phyloP scores from a whole-genome alignment of 2,329 filamentous ascomycete species.

The Phyllosticta paracitricarpa region DNA sequence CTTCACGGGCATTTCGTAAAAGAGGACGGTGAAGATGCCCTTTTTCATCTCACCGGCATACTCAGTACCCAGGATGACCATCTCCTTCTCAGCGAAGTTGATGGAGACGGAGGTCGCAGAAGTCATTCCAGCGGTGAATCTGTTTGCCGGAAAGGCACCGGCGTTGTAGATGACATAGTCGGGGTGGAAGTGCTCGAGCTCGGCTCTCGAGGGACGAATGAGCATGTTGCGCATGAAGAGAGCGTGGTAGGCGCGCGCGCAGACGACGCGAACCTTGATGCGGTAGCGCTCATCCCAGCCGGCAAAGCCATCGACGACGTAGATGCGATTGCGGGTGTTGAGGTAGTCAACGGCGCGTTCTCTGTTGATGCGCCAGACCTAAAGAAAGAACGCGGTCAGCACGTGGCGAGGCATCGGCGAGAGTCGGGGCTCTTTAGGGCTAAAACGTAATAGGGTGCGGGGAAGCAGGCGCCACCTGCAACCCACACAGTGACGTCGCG shows the following conservation, averaged over 20 bases:
- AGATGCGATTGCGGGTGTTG: conserved; percentile 97
- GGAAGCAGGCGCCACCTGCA: conserved; percentile 17
- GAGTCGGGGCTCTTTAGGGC: neutral
- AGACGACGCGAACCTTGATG: conserved; percentile 95
- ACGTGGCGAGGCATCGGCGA: conserved; percentile 10
- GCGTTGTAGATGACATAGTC: conserved; percentile 99
- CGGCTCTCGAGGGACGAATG: conserved; percentile 81
- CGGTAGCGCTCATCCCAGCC: conserved; percentile 98
- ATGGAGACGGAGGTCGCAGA: conserved; percentile 95
- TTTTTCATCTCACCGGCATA: conserved; percentile 98
- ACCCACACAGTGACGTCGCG: conserved; percentile 20
- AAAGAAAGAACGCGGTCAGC: conserved; percentile 18
- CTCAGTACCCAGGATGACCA: conserved; percentile 98
- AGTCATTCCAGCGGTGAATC: conserved; percentile 97
- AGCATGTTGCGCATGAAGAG: conserved; percentile 99
- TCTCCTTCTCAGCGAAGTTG: conserved; percentile 99
- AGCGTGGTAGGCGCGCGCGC: conserved; percentile 97
- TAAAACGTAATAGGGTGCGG: conserved; percentile 17
- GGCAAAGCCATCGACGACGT: conserved; percentile 93
- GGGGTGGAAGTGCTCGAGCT: conserved; percentile 95
- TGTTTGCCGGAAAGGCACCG: conserved; percentile 95
- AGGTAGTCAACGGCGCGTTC: conserved; percentile 98
- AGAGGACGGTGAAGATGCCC: conserved; percentile 96
- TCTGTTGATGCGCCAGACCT: conserved; percentile 99
- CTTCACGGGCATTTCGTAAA: conserved; percentile 99